These are phyloP conservation scores for Amylocarpus encephaloides DNA, from an alignment of 2,329 filamentous ascomycete species.

Conservation along the genomic window DNA sequence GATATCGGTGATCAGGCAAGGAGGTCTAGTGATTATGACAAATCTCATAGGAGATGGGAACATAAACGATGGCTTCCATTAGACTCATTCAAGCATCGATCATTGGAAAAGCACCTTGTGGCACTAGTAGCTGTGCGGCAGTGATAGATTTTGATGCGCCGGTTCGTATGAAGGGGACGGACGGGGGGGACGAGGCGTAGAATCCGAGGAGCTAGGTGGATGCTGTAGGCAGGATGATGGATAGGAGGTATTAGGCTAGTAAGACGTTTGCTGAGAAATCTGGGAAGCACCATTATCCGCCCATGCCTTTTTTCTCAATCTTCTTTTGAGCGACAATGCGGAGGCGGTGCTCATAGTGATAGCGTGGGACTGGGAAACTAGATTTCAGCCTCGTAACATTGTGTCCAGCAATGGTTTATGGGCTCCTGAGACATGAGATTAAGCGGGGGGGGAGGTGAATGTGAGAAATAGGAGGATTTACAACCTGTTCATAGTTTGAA, in stretches of 20 bases:
- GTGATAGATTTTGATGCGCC: conserved; percentile 21
- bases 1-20: too few species aligned
- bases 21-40: conserved; percentile 18
- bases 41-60: too few species aligned
- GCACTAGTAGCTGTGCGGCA: conserved; percentile 26
- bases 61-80: too few species aligned
- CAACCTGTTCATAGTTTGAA: conserved; percentile 40
- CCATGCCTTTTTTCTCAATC: too few species aligned
- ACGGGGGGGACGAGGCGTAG: conserved; percentile 47
- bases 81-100: too few species aligned
- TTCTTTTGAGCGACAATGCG: too few species aligned
- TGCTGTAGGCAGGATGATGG: conserved; percentile 22
- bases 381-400: conserved; percentile 54
- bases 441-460: conserved; percentile 56
- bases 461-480: conserved; percentile 58
- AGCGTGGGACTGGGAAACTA: conserved; percentile 44
- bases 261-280: conserved; percentile 62
- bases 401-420: conserved; percentile 54
- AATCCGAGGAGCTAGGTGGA: conserved; percentile 47
- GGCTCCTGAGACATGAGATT: conserved; percentile 52
- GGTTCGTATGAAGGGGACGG: conserved; percentile 20
- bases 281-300: conserved; percentile 51
- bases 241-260: conserved; percentile 43
- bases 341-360: too few species aligned
- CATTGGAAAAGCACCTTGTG: too few species aligned